Conservation (phyloP, 306 rosid species). For the Oxytropis ochrocephala region DNA sequence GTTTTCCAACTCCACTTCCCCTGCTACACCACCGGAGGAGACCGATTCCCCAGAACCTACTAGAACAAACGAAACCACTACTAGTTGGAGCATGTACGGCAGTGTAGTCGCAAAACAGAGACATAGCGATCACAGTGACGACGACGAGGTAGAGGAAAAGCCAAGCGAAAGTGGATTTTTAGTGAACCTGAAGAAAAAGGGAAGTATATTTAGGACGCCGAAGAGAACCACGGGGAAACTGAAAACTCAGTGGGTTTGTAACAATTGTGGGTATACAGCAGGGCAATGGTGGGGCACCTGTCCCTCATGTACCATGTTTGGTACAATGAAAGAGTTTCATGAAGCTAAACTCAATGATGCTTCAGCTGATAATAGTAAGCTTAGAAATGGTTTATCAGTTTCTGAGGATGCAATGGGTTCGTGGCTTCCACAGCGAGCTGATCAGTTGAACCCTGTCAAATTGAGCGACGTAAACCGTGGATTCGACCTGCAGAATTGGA, state of each 20-base stretch:
- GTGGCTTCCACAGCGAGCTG: conserved; percentile 53
- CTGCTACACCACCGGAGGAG: not conserved
- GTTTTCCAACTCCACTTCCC: not conserved
- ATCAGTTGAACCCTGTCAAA: conserved; percentile 43
- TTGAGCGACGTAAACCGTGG: conserved; percentile 71
- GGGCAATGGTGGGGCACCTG: conserved; percentile 87
- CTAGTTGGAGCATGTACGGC: conserved; percentile 44
- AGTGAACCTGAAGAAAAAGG: not conserved
- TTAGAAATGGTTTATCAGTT: conserved; percentile 30
- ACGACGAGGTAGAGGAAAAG: not conserved
- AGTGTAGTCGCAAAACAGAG: conserved; percentile 2
- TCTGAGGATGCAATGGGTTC: conserved; percentile 41
- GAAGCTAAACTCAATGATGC: conserved; percentile 19
- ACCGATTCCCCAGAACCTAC: not conserved
- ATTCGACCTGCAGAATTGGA: conserved; percentile 35
- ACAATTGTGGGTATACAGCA: conserved; percentile 46
- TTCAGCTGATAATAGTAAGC: conserved; percentile 1
- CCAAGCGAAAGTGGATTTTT: conserved; percentile 4
- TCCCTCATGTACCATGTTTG: conserved; percentile 33
- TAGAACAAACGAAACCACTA: not conserved
- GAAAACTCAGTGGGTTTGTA: conserved; percentile 63
- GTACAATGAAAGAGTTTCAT: conserved; percentile 43
- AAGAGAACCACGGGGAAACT: conserved; percentile 40
- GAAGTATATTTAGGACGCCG: not conserved
- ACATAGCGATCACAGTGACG: not conserved